Evolutionary conservation across 257 asterid genomes (phyloP).

Genomic region (Parsonsia alboflavescens): DNA sequence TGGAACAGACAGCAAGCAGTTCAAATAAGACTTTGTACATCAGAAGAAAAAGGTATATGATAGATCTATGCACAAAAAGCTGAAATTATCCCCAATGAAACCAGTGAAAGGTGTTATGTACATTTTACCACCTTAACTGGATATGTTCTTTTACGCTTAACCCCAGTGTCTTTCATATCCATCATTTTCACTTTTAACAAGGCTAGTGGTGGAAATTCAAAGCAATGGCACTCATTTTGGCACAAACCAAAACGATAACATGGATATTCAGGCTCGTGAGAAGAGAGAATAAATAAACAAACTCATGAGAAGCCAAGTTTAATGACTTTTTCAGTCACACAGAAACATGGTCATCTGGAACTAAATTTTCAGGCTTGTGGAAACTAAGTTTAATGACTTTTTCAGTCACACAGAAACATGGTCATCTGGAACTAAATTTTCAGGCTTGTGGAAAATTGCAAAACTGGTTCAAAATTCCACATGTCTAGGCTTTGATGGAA

Average conservation of each 20-base stretch:
- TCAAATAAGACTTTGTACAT: neutral
- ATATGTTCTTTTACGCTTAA: neutral
- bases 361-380: neutral
- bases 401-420: neutral
- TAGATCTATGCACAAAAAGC: neutral
- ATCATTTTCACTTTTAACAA: neutral
- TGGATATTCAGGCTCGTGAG: neutral
- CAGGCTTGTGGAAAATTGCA: neutral
- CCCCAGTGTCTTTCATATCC: neutral
- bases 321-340: neutral
- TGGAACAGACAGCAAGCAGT: conserved; percentile 28
- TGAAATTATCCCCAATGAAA: neutral
- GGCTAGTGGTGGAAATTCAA: neutral
- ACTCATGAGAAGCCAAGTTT: neutral
- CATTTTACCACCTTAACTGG: neutral
- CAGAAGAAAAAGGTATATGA: neutral
- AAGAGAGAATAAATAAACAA: neutral
- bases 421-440: neutral
- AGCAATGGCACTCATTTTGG: neutral
- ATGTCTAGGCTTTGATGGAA: neutral
- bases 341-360: neutral
- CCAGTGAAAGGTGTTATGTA: neutral
- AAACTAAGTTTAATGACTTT: too few species aligned
- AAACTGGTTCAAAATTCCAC: conserved; percentile 1
- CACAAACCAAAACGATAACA: neutral